Evolutionary conservation across 306 rosid genomes (phyloP).

Genomic region (Betula pendula): DNA sequence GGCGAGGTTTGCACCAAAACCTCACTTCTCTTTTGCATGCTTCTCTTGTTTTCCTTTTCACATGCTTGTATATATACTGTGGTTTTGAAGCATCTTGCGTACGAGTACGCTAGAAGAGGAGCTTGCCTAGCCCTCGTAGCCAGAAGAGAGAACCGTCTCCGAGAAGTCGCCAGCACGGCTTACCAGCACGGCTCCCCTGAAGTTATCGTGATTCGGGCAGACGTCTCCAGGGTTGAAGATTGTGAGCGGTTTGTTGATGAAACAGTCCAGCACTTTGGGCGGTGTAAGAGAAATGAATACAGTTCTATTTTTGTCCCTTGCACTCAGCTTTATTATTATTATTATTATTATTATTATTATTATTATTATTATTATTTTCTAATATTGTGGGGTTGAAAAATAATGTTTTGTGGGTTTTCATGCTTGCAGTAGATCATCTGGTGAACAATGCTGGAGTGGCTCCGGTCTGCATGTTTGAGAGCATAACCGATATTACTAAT

Average conservation of each 20-base stretch:
- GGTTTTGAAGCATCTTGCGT: conserved; percentile 41
- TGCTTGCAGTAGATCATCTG: conserved; percentile 54
- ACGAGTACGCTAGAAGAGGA: conserved; percentile 49
- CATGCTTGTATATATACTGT: neutral
- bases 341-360: no score
- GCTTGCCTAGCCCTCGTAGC: conserved; percentile 51
- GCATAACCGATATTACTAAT: conserved; percentile 36
- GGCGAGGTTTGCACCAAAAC: conserved; percentile 48
- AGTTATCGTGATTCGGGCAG: conserved; percentile 41
- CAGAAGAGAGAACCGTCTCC: conserved; percentile 44
- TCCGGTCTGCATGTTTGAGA: conserved; percentile 49
- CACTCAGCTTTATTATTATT: neutral
- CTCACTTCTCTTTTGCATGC: neutral
- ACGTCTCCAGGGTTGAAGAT: conserved; percentile 44
- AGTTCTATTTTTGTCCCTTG: neutral
- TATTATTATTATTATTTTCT: no score
- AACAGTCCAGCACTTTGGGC: conserved; percentile 43
- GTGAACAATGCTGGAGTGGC: conserved; percentile 67
- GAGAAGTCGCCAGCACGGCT: conserved; percentile 36
- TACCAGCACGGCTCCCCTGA: conserved; percentile 38
- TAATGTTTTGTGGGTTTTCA: neutral
- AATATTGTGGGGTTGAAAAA: neutral
- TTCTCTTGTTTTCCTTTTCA: neutral
- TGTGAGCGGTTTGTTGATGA: conserved; percentile 40
- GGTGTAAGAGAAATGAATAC: conserved; percentile 18